Evolutionary conservation across 345 rosid genomes (phyloP).

Genomic region (Geranium brycei): DNA sequence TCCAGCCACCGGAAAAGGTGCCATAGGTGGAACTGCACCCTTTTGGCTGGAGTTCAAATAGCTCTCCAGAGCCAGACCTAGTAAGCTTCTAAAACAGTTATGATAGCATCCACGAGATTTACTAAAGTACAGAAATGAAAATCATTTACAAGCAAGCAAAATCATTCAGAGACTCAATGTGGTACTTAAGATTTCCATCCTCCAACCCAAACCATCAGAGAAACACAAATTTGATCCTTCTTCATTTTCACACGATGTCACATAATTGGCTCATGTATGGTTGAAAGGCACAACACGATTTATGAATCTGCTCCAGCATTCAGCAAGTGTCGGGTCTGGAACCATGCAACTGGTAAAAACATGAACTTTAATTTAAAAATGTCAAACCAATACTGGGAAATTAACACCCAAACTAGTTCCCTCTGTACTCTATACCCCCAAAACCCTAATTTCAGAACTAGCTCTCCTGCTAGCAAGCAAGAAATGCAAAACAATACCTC

Average conservation of each 20-base stretch:
- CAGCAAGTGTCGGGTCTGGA: conserved; percentile 27
- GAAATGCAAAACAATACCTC: not conserved
- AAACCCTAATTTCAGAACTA: conserved; percentile 20
- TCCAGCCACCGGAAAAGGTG: conserved; percentile 70
- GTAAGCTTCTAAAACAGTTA: conserved; percentile 15
- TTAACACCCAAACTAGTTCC: too few relatives aligned
- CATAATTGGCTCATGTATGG: conserved; percentile 12
- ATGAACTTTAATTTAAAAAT: too few relatives aligned
- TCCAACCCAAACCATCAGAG: too few relatives aligned
- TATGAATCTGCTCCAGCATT: conserved; percentile 26
- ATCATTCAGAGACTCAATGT: not conserved
- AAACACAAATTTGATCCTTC: too few relatives aligned
- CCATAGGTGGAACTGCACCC: conserved; percentile 48
- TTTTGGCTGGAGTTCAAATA: conserved; percentile 50
- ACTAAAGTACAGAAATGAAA: too few relatives aligned
- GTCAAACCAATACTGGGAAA: too few relatives aligned
- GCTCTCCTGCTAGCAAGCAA: not conserved
- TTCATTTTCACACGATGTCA: not conserved
- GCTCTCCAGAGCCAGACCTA: conserved; percentile 61
- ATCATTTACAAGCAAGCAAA: not conserved
- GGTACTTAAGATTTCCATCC: too few relatives aligned
- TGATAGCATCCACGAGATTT: too few relatives aligned
- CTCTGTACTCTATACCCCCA: too few relatives aligned
- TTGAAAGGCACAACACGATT: conserved; percentile 17
- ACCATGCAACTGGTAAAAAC: conserved; percentile 22